A percentile compares a stretch with the other conserved stretches of the same genome.
Conservation (phyloP, 495 filamentous ascomycete species). For the Aspergillus incahuasiensis region DNA sequence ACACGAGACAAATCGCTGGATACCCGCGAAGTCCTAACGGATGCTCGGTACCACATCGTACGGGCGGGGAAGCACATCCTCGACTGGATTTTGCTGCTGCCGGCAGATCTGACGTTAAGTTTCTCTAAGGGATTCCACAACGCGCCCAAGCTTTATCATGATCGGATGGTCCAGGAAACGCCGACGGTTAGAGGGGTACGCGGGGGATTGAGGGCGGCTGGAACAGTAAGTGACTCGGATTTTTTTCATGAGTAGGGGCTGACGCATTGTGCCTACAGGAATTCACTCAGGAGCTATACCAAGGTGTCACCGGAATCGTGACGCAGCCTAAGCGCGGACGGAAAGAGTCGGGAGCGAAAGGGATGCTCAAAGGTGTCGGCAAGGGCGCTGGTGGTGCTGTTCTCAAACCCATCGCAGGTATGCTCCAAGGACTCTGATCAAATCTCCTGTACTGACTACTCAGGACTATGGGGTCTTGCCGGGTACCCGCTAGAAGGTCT, state of each 20-base stretch:
- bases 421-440: slow-evolving; percentile 12
- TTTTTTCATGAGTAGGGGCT: neutral
- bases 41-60: slow-evolving; percentile 18
- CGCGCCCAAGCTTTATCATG: slow-evolving; percentile 72
- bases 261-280: slow-evolving; percentile 32
- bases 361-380: slow-evolving; percentile 70
- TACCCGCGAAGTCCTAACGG: slow-evolving; percentile 13
- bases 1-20: slow-evolving; percentile 7
- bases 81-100: slow-evolving; percentile 64
- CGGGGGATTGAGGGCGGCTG: slow-evolving; percentile 61
- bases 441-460: neutral
- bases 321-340: slow-evolving; percentile 65
- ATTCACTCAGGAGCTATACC: slow-evolving; percentile 62
- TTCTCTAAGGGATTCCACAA: slow-evolving; percentile 85
- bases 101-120: slow-evolving; percentile 74
- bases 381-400: slow-evolving; percentile 70
- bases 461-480: slow-evolving; percentile 57
- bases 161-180: slow-evolving; percentile 61
- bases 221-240: slow-evolving; percentile 36
- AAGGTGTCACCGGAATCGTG: slow-evolving; percentile 67
- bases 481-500: slow-evolving; percentile 74
- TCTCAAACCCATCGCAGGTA: slow-evolving; percentile 66
- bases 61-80: slow-evolving; percentile 61
- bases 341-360: slow-evolving; percentile 61
- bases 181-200: slow-evolving; percentile 68